Evolutionary conservation across 2,329 filamentous ascomycete genomes (phyloP), one percentile per base, ranked within the genome.

Genomic region (Colletotrichum sp.): DNA sequence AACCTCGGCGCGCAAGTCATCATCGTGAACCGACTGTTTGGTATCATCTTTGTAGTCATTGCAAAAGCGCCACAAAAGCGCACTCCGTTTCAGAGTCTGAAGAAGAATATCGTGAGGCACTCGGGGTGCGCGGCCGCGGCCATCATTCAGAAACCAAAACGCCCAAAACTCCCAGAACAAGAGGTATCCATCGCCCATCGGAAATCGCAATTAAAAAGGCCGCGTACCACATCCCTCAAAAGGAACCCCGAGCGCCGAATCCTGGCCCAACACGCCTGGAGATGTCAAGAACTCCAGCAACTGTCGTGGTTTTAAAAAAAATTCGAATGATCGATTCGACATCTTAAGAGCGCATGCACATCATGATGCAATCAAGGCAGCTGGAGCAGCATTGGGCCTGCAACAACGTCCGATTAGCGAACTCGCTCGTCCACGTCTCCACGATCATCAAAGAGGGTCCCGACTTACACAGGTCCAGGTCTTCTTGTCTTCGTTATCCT

Each of bases 371-470:
- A 26, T 70, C 67, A 15, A 70, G 67, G 16, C 67, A 70, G n/a
- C 67, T 70, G 30, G 67, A 70, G 67, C 67, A 63, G 26, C 67
- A 70, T 63, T 70, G 67, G 26, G 67, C 67, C 67, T 63, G 18
- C 8, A 60, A 18, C 16, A 2, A 18, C 9, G 36, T 3, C 21
- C 63, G 36, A 49, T 49, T 13, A 66, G n/a, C 34, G 24, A 32
- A 49, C 34, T 28, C 44, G 36, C 44, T 26, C 62, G 34, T 24
- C 24, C 39, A n/a, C 3, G 18, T 49, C 18, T 7, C 39, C 39
- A 49, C 39, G 39, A n/a, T 49, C 39, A 1, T 8, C 60, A 30
- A 13, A 30, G 60, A 30, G 36, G 10, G 26, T 21, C 44, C 4
- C 16, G 24, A 62, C 67, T 70, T 52, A 70, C 67, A 62, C 67